phyloP scores from a whole-genome alignment of 305 asterid species.

The Fraxinus platypoda region DNA sequence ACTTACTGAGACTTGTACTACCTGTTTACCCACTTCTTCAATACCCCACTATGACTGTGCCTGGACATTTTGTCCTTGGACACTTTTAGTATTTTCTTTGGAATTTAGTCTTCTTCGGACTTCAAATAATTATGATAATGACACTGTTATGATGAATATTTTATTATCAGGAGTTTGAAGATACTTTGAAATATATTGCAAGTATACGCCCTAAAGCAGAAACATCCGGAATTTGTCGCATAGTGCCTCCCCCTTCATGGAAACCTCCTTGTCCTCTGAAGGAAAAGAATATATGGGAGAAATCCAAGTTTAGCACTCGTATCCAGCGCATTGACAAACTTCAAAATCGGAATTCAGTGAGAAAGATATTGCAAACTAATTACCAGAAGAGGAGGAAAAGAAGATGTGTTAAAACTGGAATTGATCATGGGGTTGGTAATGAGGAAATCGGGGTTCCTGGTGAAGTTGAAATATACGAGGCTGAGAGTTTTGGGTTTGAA shows the following conservation, averaged over 20 bases:
- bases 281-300: constrained; percentile 57
- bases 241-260: constrained; percentile 86
- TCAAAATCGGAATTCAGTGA: constrained; percentile 68
- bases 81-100: constrained; percentile 14
- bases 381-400: constrained; percentile 51
- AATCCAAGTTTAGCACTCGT: constrained; percentile 64
- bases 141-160: constrained; percentile 18
- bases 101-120: constrained; percentile 1
- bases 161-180: constrained; percentile 66
- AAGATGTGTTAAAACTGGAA: constrained; percentile 47
- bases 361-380: constrained; percentile 52
- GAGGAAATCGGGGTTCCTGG: constrained; percentile 37
- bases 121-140: constrained; percentile 4
- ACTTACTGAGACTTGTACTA: constrained; percentile 16
- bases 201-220: constrained; percentile 78
- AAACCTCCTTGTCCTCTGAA: constrained; percentile 76
- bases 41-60: constrained; percentile 17
- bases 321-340: constrained; percentile 79
- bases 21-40: constrained; percentile 21
- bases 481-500: constrained; percentile 77
- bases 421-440: constrained; percentile 36
- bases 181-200: constrained; percentile 67
- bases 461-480: constrained; percentile 46
- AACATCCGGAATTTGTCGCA: constrained; percentile 78
- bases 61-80: constrained; percentile 11